Evolutionary conservation across 305 asterid genomes (phyloP), one percentile per base, ranked within the genome.

Genomic region (Fraxinus albicans): DNA sequence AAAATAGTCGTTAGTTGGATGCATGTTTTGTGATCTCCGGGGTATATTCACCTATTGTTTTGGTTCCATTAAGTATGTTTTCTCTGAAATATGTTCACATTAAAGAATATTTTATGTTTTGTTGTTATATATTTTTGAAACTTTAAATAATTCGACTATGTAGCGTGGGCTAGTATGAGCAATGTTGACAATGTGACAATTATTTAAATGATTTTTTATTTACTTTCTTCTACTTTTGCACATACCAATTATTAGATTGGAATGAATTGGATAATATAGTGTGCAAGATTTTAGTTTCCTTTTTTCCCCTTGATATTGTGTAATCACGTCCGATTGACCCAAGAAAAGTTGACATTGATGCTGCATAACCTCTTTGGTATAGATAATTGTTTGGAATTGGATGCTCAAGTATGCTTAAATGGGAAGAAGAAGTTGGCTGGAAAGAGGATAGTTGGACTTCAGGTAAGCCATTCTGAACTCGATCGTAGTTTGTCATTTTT

Each of bases 381-480:
- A 94, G 98, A 88, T 84, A 89, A 93, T 80, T 88, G 89, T 13
- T 84, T 93, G 88, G 87, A 90, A 79, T 80, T 94, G 89, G 95
- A 95, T 36, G 85, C 86, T 83, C 91, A 91, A 77, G 78, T 93
- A 79, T 83, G 89, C 86, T 81, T 92, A 29, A 91, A 86, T 50
- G 97, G 95, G 81, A 94, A 91, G 88, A 90, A 91, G 87, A 94
- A 90, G 87, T 82, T 79, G 80, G 81, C 91, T 69, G 92, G 90
- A 84, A 94, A 92, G 88, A 90, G 91, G 88, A 90, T 94, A 70
- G 90, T 90, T 67, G 98, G 97, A 84, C 91, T 94, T 85, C 94
- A 92, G 98, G 98, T 94, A 27, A 25, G 2, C 31, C 31, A 3
- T 15, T 77, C 17, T 25, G 79, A 58, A 31, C 34, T 76, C 8